These are phyloP conservation scores for Fusarium pseudograminearum DNA, from an alignment of 2,329 filamentous ascomycete genomes.

Conservation along the genomic window DNA sequence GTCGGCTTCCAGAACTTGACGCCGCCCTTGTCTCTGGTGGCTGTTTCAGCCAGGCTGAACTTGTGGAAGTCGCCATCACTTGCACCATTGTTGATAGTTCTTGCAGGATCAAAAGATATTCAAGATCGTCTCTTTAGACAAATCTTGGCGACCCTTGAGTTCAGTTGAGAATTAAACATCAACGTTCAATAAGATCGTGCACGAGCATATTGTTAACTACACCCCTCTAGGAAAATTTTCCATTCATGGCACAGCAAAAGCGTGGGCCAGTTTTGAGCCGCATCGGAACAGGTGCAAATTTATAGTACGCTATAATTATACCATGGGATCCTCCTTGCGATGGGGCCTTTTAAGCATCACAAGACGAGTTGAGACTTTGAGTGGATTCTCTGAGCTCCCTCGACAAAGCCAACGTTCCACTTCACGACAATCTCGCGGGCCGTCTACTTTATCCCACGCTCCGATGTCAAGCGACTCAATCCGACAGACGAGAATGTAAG, in stretches of 20 bases:
- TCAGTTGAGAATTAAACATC: conserved; percentile 15
- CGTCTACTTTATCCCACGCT: conserved; percentile 11
- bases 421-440: conserved; percentile 30
- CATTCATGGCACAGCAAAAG: conserved; percentile 14
- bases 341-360: conserved; percentile 42
- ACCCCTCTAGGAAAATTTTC: conserved; percentile 29
- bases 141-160: conserved; percentile 29
- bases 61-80: conserved; percentile 21
- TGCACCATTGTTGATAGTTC: conserved; percentile 23
- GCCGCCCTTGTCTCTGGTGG: conserved; percentile 16
- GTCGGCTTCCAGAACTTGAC: conserved; percentile 7
- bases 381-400: conserved; percentile 33
- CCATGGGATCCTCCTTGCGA: conserved; percentile 41
- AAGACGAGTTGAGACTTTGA: conserved; percentile 39
- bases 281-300: conserved; percentile 43
- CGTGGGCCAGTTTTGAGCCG: conserved; percentile 43
- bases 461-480: conserved; percentile 39
- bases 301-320: conserved; percentile 50
- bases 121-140: conserved; percentile 4
- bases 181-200: conserved; percentile 14
- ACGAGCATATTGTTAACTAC: conserved; percentile 19
- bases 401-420: conserved; percentile 29
- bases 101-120: conserved; percentile 17
- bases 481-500: conserved; percentile 29
- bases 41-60: background rate